These are phyloP conservation scores for Massariosphaeria phaeospora DNA, from an alignment of 495 filamentous ascomycete genomes.

Conservation along the genomic window DNA sequence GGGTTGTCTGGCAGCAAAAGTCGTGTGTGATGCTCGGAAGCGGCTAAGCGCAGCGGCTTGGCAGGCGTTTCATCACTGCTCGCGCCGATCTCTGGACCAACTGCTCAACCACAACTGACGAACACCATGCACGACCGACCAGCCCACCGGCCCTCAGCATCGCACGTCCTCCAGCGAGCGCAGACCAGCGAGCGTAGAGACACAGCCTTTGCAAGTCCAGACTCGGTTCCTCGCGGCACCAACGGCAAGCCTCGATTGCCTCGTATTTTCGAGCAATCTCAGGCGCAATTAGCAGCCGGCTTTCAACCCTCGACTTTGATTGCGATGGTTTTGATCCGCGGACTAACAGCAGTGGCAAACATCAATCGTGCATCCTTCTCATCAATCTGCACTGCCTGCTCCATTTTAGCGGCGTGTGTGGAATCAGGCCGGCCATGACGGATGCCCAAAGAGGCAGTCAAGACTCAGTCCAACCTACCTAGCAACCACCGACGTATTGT, in stretches of 20 bases:
- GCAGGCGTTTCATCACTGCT: conserved; percentile 17
- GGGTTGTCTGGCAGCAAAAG: conserved; percentile 9
- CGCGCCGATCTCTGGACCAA: conserved; percentile 13
- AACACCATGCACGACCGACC: conserved; percentile 20
- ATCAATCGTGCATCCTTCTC: too few relatives aligned
- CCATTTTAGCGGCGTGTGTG: too few relatives aligned
- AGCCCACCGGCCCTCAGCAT: neutral
- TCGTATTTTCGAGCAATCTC: neutral
- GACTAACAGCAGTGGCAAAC: neutral
- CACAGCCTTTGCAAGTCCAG: too few relatives aligned
- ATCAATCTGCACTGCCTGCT: neutral
- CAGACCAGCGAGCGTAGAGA: neutral
- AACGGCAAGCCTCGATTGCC: too few relatives aligned
- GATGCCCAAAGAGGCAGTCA: too few relatives aligned
- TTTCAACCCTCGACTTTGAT: conserved; percentile 3
- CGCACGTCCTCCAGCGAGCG: neutral
- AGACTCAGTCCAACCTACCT: too few relatives aligned
- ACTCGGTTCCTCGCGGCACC: too few relatives aligned
- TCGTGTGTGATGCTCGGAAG: too few relatives aligned
- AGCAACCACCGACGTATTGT: too few relatives aligned
- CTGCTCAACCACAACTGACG: conserved; percentile 1
- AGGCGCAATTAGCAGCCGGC: conserved; percentile 8
- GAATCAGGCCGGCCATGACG: too few relatives aligned
- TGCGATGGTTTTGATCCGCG: conserved; percentile 4
- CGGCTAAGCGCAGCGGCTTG: conserved; percentile 5